A percentile compares a stretch with the other conserved stretches of the same genome.
phyloP scores from a whole-genome alignment of 371 early-diverging fungal species.

The Coemansia sp. region DNA sequence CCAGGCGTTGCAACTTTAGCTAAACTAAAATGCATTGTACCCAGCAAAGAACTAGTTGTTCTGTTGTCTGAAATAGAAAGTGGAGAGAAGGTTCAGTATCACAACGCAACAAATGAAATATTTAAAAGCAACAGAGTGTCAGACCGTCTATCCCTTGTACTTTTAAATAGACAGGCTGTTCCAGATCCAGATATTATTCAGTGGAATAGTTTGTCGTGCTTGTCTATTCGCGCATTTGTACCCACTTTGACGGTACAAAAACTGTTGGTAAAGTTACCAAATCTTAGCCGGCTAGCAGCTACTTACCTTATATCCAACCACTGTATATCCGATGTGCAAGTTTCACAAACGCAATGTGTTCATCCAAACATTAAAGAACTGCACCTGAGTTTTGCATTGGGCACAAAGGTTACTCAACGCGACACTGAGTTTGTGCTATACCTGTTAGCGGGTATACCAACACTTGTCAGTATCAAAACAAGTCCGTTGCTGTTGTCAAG shows the following conservation, averaged over 20 bases:
- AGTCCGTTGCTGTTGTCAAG: background rate
- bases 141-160: background rate
- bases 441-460: background rate
- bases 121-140: background rate
- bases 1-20: background rate
- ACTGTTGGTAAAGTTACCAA: slow-evolving; percentile 5
- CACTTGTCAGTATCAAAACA: background rate
- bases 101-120: background rate
- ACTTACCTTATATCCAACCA: slow-evolving; percentile 14
- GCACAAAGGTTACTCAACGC: background rate
- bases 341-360: background rate
- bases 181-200: slow-evolving; percentile 5
- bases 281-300: background rate
- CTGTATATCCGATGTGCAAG: background rate
- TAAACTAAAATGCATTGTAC: background rate
- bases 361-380: background rate
- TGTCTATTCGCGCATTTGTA: background rate
- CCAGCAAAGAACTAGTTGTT: slow-evolving; percentile 1
- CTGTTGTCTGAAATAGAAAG: background rate
- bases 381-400: slow-evolving; percentile 1
- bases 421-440: slow-evolving; percentile 11
- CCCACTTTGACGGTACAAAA: background rate
- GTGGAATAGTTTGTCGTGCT: slow-evolving; percentile 1
- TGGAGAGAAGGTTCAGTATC: background rate
- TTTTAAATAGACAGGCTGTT: slow-evolving; percentile 6